phyloP scores from a whole-genome alignment of 2,329 filamentous ascomycete genomes.

The Penicillium sp. region DNA sequence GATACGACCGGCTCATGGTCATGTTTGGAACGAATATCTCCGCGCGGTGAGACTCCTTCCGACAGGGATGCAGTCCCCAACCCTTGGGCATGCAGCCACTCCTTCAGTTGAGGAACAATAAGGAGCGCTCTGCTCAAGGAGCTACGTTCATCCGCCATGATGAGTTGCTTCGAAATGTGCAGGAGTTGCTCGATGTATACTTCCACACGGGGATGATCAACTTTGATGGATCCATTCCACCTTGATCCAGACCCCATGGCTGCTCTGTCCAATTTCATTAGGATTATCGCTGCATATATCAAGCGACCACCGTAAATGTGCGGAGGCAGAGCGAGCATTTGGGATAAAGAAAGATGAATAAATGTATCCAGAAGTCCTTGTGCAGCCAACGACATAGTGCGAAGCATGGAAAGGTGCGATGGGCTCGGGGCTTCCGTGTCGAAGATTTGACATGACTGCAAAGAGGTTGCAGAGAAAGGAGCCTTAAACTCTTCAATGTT shows the following conservation, averaged over 20 bases:
- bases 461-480: neutral
- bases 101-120: neutral
- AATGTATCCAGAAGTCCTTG: conserved; percentile 5
- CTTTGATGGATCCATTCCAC: neutral
- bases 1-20: neutral
- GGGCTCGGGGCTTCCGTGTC: neutral
- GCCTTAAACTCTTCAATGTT: neutral
- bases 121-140: neutral
- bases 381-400: neutral
- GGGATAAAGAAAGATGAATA: conserved; percentile 1
- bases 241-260: neutral
- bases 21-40: neutral
- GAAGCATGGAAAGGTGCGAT: neutral
- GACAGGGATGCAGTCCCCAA: neutral
- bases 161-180: neutral
- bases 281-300: conserved; percentile 7
- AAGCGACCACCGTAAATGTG: conserved; percentile 12
- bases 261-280: conserved; percentile 10
- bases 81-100: neutral
- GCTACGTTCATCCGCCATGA: neutral
- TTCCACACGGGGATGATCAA: neutral
- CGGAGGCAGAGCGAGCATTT: conserved; percentile 10
- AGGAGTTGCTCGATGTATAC: neutral
- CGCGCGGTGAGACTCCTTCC: neutral
- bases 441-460: neutral